phyloP scores from a whole-genome alignment of 2,329 filamentous ascomycete genomes.

The Alternaria atra region DNA sequence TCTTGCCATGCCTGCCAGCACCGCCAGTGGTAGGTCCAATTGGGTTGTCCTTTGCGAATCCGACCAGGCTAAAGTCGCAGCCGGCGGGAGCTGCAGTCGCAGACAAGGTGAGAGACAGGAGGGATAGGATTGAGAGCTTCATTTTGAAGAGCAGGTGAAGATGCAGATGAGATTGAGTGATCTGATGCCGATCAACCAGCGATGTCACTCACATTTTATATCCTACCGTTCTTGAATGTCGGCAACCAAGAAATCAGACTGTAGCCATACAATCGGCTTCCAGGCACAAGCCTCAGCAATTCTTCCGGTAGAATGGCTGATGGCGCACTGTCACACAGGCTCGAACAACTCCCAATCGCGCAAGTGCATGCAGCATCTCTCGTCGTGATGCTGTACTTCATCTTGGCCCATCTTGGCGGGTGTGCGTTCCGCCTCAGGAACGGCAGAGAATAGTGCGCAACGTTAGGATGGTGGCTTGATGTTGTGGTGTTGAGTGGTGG shows the following conservation, averaged over 20 bases:
- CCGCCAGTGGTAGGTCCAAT: constrained; percentile 46
- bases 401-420: constrained; percentile 17
- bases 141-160: constrained; percentile 22
- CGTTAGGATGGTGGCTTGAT: constrained; percentile 17
- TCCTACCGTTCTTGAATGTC: neutral
- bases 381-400: constrained; percentile 4
- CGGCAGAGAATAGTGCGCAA: constrained; percentile 17
- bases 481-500: constrained; percentile 29
- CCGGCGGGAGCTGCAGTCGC: constrained; percentile 30
- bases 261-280: neutral
- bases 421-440: constrained; percentile 16
- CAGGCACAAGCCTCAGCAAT: constrained; percentile 7
- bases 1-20: constrained; percentile 37
- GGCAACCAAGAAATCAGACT: neutral
- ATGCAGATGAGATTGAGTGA: neutral
- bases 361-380: constrained; percentile 7
- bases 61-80: constrained; percentile 40
- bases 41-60: constrained; percentile 47
- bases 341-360: constrained; percentile 4
- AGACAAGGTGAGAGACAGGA: constrained; percentile 28
- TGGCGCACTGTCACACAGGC: constrained; percentile 9
- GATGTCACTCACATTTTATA: constrained; percentile 7
- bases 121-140: constrained; percentile 37
- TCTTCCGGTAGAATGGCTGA: constrained; percentile 24
- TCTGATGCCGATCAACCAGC: neutral